These are phyloP conservation scores for Arthrobotrys conoides DNA, from an alignment of 2,329 filamentous ascomycete species.

Conservation along the genomic window DNA sequence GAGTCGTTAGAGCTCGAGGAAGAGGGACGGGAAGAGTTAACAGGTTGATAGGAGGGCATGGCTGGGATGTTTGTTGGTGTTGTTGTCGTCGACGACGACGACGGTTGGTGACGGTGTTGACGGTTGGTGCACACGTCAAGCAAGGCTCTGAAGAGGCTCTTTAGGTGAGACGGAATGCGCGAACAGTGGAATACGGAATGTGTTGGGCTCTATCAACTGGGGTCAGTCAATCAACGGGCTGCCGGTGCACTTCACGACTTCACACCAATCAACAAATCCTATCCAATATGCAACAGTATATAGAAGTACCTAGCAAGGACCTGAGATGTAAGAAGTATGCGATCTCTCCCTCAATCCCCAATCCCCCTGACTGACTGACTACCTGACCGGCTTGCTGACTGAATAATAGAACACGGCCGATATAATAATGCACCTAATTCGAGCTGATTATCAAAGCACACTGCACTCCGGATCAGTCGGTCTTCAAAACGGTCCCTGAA, in stretches of 20 bases:
- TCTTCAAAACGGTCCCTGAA: not conserved
- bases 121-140: not conserved
- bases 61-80: slow-evolving; percentile 4
- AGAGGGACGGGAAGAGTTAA: slow-evolving; percentile 48
- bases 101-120: not conserved
- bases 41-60: slow-evolving; percentile 57
- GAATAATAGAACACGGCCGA: slow-evolving; percentile 1
- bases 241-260: too few relatives aligned
- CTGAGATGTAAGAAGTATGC: too few relatives aligned
- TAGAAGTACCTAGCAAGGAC: too few relatives aligned
- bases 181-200: not conserved
- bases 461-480: not conserved
- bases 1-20: slow-evolving; percentile 59
- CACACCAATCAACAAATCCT: too few relatives aligned
- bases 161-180: not conserved
- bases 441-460: slow-evolving; percentile 22
- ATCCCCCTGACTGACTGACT: not conserved
- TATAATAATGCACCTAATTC: slow-evolving; percentile 3
- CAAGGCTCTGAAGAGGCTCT: not conserved
- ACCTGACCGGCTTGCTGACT: not conserved
- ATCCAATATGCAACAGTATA: not conserved
- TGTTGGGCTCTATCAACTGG: not conserved
- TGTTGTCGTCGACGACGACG: not conserved
- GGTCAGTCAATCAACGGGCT: not conserved
- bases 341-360: too few relatives aligned